phyloP scores from a whole-genome alignment of 2,329 filamentous ascomycete species.

The Claviceps lovelessii region DNA sequence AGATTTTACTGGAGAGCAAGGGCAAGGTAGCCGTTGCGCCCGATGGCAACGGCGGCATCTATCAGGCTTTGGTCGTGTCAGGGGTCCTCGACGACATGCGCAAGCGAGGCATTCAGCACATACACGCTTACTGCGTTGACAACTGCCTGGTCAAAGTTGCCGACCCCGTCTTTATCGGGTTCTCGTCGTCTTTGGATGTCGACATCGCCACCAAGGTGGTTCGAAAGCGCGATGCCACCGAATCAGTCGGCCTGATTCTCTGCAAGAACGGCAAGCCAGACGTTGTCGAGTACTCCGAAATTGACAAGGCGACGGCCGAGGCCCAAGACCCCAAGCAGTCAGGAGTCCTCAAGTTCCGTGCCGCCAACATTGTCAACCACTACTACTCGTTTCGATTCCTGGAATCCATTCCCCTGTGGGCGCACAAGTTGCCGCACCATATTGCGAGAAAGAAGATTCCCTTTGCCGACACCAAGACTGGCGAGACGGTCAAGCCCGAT shows the following conservation, averaged over 20 bases:
- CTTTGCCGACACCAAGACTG: constrained; percentile 59
- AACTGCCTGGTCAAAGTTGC: constrained; percentile 99
- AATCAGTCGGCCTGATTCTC: constrained; percentile 88
- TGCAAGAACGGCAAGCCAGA: constrained; percentile 92
- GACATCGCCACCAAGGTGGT: constrained; percentile 99
- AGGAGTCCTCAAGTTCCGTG: constrained; percentile 82
- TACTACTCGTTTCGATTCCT: constrained; percentile 96
- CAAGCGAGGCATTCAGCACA: constrained; percentile 78
- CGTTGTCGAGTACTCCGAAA: constrained; percentile 97
- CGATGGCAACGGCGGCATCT: constrained; percentile 93
- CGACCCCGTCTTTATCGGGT: constrained; percentile 89
- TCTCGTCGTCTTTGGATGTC: constrained; percentile 73
- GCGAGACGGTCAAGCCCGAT: constrained; percentile 73
- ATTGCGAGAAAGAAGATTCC: constrained; percentile 98
- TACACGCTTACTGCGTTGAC: constrained; percentile 96
- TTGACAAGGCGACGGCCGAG: constrained; percentile 76
- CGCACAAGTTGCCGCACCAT: constrained; percentile 79
- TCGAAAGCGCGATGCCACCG: constrained; percentile 89
- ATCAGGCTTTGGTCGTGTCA: constrained; percentile 72
- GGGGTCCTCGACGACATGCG: constrained; percentile 78
- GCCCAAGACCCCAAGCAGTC: constrained; percentile 71
- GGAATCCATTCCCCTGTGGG: constrained; percentile 77
- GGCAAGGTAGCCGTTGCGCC: constrained; percentile 85
- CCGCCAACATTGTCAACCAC: constrained; percentile 99
- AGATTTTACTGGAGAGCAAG: constrained; percentile 88